phyloP scores from a whole-genome alignment of 441 rosid species.

The Dalechampia spathulata region DNA sequence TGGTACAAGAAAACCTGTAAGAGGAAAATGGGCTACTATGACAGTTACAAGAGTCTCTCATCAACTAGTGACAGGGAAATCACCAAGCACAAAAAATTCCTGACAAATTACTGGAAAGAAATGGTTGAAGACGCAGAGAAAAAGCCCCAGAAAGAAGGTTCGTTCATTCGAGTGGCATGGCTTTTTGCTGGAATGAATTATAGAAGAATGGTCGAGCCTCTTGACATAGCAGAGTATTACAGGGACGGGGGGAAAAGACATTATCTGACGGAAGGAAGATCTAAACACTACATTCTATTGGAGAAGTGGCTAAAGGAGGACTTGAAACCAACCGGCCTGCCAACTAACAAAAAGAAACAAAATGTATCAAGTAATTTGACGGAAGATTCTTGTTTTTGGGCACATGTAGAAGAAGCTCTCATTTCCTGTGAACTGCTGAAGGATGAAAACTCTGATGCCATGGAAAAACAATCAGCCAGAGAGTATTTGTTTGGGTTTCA shows the following conservation, averaged over 20 bases:
- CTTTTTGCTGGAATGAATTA: conserved; percentile 37
- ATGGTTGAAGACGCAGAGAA: conserved; percentile 39
- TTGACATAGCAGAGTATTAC: conserved; percentile 55
- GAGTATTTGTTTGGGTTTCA: conserved; percentile 28
- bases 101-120: conserved; percentile 35
- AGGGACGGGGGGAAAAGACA: conserved; percentile 5
- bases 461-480: conserved; percentile 4
- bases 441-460: background rate
- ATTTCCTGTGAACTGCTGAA: conserved; percentile 16
- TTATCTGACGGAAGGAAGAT: conserved; percentile 32
- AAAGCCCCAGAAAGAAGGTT: conserved; percentile 37
- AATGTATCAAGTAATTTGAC: conserved; percentile 29
- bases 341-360: conserved; percentile 9
- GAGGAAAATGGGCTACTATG: conserved; percentile 42
- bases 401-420: conserved; percentile 58
- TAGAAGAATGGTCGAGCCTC: conserved; percentile 65
- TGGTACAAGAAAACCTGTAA: conserved; percentile 46
- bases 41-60: conserved; percentile 30
- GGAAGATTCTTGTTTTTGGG: conserved; percentile 79
- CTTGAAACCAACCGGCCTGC: background rate
- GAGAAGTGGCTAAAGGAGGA: conserved; percentile 42
- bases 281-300: conserved; percentile 33
- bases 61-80: conserved; percentile 1
- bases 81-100: conserved; percentile 22
- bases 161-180: conserved; percentile 20